A percentile compares a stretch with the other conserved stretches of the same genome.
Evolutionary conservation across 768 basidiomycete genomes (phyloP).

Genomic region (Vararia minispora): DNA sequence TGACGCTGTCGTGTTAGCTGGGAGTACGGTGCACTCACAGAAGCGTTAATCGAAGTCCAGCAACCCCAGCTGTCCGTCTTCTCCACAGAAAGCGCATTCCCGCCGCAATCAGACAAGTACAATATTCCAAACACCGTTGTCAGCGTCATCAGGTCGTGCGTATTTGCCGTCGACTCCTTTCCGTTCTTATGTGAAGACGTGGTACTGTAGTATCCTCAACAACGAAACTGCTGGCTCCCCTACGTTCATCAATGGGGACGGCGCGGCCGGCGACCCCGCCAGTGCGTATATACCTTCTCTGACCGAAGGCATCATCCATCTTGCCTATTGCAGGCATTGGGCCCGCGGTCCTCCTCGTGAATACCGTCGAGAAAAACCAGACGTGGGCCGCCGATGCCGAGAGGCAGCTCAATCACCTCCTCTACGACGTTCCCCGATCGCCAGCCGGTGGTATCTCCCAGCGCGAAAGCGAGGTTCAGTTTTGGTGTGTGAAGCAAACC

Average conservation of each 20-base stretch:
- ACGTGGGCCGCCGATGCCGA: constrained; percentile 29
- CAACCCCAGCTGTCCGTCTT: constrained; percentile 42
- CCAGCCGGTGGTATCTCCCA: constrained; percentile 47
- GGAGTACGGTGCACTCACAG: constrained; percentile 48
- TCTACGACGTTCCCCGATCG: constrained; percentile 31
- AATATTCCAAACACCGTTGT: no score
- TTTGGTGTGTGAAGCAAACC: constrained; percentile 26
- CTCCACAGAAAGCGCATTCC: constrained; percentile 28
- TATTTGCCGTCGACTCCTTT: no score
- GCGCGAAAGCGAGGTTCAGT: constrained; percentile 36
- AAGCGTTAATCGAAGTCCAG: constrained; percentile 42
- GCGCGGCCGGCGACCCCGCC: constrained; percentile 48
- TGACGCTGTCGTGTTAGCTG: no score
- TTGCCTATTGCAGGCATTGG: constrained; percentile 28
- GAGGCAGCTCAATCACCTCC: constrained; percentile 36
- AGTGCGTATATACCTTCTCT: constrained; percentile 21
- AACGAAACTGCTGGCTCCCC: background rate
- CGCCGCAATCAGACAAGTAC: no score
- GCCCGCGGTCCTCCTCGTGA: constrained; percentile 36
- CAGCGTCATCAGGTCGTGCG: no score
- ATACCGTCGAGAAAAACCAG: no score
- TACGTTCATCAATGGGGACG: constrained; percentile 31
- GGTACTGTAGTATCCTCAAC: no score
- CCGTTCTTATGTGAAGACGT: no score
- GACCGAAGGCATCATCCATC: background rate